A percentile compares a stretch with the other conserved stretches of the same genome.
phyloP scores from a whole-genome alignment of 176 grass and related monocot genomes.

The Aegilops longissima region DNA sequence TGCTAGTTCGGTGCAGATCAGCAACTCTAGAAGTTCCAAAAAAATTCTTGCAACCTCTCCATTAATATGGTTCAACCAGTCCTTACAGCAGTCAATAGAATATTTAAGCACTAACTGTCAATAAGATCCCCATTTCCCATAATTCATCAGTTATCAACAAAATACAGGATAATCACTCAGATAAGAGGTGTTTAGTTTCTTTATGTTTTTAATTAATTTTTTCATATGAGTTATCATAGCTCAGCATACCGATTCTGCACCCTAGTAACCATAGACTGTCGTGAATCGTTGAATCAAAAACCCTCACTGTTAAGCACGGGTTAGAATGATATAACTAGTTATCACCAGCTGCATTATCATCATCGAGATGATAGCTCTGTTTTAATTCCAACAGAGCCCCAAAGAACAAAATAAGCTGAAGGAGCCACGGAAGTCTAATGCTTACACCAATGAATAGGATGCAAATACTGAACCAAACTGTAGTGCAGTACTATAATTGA shows the following conservation, averaged over 20 bases:
- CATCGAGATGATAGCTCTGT: not conserved
- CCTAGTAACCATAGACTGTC: not conserved
- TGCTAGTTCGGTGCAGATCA: slow-evolving; percentile 10
- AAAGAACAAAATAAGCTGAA: not conserved
- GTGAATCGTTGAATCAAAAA: not conserved
- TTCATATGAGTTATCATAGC: not conserved
- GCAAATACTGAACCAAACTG: not conserved
- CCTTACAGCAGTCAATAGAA: not conserved
- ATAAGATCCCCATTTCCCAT: not conserved
- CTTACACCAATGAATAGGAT: not conserved
- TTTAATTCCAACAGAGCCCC: not conserved
- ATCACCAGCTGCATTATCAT: not conserved
- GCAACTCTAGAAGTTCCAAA: not conserved
- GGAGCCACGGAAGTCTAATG: not conserved
- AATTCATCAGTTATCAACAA: not conserved
- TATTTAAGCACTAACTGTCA: not conserved
- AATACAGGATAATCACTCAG: not conserved
- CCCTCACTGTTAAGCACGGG: not conserved
- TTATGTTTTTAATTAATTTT: not conserved
- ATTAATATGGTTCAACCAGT: not conserved
- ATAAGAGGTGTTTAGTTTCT: not conserved
- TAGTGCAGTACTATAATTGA: not conserved
- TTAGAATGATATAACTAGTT: not conserved
- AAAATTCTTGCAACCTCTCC: not conserved
- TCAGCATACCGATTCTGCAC: not conserved